These are phyloP conservation scores for Alternaria sp. DNA, from an alignment of 2,329 filamentous ascomycete genomes.

Conservation along the genomic window DNA sequence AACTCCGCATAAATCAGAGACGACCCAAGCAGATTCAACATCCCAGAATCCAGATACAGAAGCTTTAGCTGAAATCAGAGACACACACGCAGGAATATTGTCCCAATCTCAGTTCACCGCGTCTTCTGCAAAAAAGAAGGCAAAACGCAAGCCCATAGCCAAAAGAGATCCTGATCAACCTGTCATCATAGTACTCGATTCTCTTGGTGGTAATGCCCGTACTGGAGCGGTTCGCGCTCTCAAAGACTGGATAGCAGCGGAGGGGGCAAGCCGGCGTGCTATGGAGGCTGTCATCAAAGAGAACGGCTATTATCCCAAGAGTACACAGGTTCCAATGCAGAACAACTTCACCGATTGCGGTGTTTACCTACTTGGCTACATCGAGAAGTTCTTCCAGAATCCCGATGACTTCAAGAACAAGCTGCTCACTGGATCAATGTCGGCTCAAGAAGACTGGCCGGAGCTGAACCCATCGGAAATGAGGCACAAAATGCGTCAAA, in stretches of 20 bases:
- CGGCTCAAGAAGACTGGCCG: slow-evolving; percentile 62
- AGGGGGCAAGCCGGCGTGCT: slow-evolving; percentile 70
- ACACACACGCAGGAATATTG: slow-evolving; percentile 1
- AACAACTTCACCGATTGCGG: slow-evolving; percentile 89
- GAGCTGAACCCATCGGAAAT: slow-evolving; percentile 62
- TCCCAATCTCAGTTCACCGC: slow-evolving; percentile 9
- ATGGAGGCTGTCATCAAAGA: slow-evolving; percentile 54
- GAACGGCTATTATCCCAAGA: slow-evolving; percentile 69
- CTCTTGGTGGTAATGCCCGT: slow-evolving; percentile 67
- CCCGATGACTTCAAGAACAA: slow-evolving; percentile 73
- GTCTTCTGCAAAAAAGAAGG: slow-evolving; percentile 28
- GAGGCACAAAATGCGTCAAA: slow-evolving; percentile 68
- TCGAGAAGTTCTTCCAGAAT: slow-evolving; percentile 78
- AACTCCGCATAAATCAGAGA: too few relatives aligned
- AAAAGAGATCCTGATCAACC: slow-evolving; percentile 54
- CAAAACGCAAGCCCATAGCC: slow-evolving; percentile 24
- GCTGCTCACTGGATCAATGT: slow-evolving; percentile 70
- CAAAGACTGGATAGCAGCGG: slow-evolving; percentile 77
- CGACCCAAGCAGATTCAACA: neutral
- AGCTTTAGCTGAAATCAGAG: neutral
- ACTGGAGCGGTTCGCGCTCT: slow-evolving; percentile 68
- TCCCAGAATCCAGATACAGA: neutral
- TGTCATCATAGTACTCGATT: slow-evolving; percentile 86
- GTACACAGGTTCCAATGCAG: slow-evolving; percentile 74
- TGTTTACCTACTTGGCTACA: slow-evolving; percentile 82